Evolutionary conservation across 768 basidiomycete species (phyloP).

Genomic region (Coprinopsis sp.): DNA sequence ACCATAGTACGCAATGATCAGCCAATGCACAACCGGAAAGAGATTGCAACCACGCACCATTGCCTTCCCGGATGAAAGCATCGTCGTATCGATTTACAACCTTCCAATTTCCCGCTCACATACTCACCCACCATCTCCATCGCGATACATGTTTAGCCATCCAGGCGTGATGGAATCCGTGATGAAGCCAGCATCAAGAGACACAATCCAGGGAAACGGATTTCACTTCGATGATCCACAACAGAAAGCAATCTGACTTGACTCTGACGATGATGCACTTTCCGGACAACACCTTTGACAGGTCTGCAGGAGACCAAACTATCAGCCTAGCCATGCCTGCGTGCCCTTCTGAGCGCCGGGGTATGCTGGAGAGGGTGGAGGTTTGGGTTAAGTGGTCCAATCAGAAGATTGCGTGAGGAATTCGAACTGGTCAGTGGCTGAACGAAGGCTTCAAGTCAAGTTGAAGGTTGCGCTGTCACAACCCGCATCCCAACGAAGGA

Average conservation of each 20-base stretch:
- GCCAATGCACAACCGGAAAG: not conserved
- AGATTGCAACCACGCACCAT: slow-evolving; percentile 47
- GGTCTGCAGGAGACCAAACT: slow-evolving; percentile 82
- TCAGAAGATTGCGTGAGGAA: too few species aligned
- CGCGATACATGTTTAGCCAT: slow-evolving; percentile 99
- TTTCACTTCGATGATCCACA: slow-evolving; percentile 87
- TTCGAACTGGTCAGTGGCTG: too few species aligned
- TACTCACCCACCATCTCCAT: slow-evolving; percentile 96
- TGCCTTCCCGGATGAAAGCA: slow-evolving; percentile 91
- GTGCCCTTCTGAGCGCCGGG: too few species aligned
- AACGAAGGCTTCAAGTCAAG: too few species aligned
- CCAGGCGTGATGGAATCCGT: slow-evolving; percentile 92
- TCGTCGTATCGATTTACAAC: slow-evolving; percentile 90
- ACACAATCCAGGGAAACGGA: not conserved
- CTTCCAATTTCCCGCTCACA: slow-evolving; percentile 73
- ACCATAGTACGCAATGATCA: slow-evolving; percentile 48
- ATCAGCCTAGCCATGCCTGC: not conserved
- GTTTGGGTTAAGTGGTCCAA: too few species aligned
- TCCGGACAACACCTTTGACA: slow-evolving; percentile 91
- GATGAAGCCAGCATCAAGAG: not conserved
- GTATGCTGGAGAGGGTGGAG: too few species aligned
- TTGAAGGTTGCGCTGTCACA: too few species aligned
- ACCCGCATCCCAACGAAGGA: too few species aligned
- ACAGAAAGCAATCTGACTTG: slow-evolving; percentile 89
- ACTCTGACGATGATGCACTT: slow-evolving; percentile 92